These are phyloP conservation scores for Aspergillus sojae DNA, from an alignment of 2,329 filamentous ascomycete genomes.

Conservation along the genomic window DNA sequence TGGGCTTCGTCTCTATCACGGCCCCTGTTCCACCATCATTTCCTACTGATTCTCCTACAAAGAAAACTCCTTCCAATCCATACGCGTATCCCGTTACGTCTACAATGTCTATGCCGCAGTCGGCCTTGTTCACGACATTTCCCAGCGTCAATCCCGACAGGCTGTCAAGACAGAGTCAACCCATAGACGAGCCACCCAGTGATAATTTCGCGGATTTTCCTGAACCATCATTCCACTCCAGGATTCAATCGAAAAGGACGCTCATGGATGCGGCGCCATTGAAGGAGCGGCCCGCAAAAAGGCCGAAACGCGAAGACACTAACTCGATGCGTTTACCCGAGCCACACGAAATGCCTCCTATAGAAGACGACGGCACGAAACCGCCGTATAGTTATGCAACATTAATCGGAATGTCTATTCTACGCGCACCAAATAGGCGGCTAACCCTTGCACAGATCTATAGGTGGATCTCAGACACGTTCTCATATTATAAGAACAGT, in stretches of 20 bases:
- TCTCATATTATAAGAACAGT: slow-evolving; percentile 79
- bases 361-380: slow-evolving; percentile 85
- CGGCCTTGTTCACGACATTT: slow-evolving; percentile 55
- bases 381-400: slow-evolving; percentile 91
- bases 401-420: slow-evolving; percentile 94
- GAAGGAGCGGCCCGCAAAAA: slow-evolving; percentile 71
- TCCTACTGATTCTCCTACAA: slow-evolving; percentile 52
- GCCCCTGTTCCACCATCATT: slow-evolving; percentile 47
- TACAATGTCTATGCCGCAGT: slow-evolving; percentile 41
- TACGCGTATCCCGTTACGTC: slow-evolving; percentile 23
- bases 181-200: slow-evolving; percentile 41
- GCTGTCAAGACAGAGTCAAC: slow-evolving; percentile 52
- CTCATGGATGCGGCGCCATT: slow-evolving; percentile 74
- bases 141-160: slow-evolving; percentile 46
- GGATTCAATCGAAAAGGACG: slow-evolving; percentile 57
- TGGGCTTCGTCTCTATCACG: slow-evolving; percentile 64
- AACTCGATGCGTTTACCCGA: slow-evolving; percentile 61
- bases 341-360: slow-evolving; percentile 75
- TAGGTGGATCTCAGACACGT: slow-evolving; percentile 98
- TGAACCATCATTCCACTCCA: slow-evolving; percentile 48
- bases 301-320: slow-evolving; percentile 63
- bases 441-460: slow-evolving; percentile 95
- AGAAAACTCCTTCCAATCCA: slow-evolving; percentile 43
- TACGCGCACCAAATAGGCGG: slow-evolving; percentile 78
- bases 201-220: slow-evolving; percentile 52